Base-by-base conservation (phyloP, 2,329 filamentous ascomycete species). In the Neoscytalidium dimidiatum region DNA sequence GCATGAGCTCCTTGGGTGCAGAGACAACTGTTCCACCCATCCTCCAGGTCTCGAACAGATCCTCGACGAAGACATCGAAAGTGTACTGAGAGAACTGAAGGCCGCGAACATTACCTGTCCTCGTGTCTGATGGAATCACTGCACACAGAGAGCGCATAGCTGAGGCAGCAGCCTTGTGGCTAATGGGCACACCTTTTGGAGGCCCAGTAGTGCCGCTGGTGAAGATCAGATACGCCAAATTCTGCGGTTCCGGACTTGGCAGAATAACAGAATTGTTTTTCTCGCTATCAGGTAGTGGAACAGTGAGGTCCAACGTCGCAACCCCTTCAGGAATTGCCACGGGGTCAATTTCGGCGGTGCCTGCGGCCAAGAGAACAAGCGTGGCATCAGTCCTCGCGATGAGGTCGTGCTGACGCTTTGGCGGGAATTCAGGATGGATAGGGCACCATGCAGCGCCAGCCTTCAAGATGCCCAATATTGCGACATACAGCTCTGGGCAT, bases 61-160 rank as follows among this genome's bases (percentile, higher is more conserved):
- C 83, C 69, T 80, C 77, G 43, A 84, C 80, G 65, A 78, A 80
- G n/a, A 82, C 80, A 66, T 85, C 83, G 67, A 84, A 85, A 11
- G 82, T 82, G 66, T 84, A 84, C 1, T 81, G 71, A 1, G 73
- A 69, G 58, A 74, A 78, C 49, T 79, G 73, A 2, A 78, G 68
- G 17, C 46, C 51, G 7, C 57, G 64, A 7, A 66, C 29, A 13
- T 66, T 64, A 3, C 71, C 72, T 5, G 68, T 67, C 6, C 67
- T 61, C 0, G 69, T 67, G 52, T 78, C 71, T 1, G 69, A 68
- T 2, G 75, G 76, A 23, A 79, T 74, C 23, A 70, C 69, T 14
- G 69, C 66, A 31, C 73, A 69, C 11, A 79, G 69, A 19, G 64
- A 43, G n/a, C 48, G 53, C 53, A 65, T 65, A 13, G 64, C 64